A percentile compares a stretch with the other conserved stretches of the same genome.
phyloP scores from a whole-genome alignment of 2,329 filamentous ascomycete genomes.

The Tympanopsis confertula region DNA sequence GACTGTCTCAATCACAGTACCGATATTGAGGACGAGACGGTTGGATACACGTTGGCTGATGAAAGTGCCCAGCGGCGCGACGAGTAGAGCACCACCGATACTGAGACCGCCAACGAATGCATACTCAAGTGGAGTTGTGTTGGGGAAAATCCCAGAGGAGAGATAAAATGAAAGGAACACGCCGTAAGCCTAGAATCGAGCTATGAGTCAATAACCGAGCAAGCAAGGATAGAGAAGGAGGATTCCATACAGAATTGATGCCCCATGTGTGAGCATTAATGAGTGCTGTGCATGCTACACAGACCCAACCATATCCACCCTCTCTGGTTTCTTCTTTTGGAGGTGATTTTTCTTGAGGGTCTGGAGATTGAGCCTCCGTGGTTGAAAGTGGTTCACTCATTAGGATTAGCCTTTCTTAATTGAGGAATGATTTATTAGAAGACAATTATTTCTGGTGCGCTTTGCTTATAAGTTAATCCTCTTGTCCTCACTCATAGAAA shows the following conservation, averaged over 20 bases:
- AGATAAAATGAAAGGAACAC: slow-evolving; percentile 48
- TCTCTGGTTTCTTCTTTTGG: too few relatives aligned
- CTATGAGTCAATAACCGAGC: not conserved
- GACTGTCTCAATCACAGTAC: slow-evolving; percentile 49
- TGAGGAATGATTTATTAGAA: too few relatives aligned
- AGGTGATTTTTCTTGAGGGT: too few relatives aligned
- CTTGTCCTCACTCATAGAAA: too few relatives aligned
- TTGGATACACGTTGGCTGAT: slow-evolving; percentile 52
- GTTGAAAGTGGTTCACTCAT: too few relatives aligned
- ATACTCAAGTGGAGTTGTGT: slow-evolving; percentile 53
- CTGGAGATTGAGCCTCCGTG: too few relatives aligned
- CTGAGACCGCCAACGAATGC: slow-evolving; percentile 69
- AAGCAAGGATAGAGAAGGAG: not conserved
- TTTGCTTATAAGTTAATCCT: too few relatives aligned
- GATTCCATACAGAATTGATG: slow-evolving; percentile 44
- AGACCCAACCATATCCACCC: too few relatives aligned
- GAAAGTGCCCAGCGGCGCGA: slow-evolving; percentile 57
- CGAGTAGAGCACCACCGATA: slow-evolving; percentile 51
- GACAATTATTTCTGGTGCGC: too few relatives aligned
- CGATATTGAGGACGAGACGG: slow-evolving; percentile 48
- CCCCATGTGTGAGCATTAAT: slow-evolving; percentile 68
- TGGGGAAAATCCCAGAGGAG: slow-evolving; percentile 46
- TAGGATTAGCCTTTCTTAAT: too few relatives aligned
- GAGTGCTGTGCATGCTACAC: too few relatives aligned
- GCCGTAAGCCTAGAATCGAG: slow-evolving; percentile 31